Evolutionary conservation across 805 yeast genomes (phyloP).

Genomic region (Torulaspora delbrueckii): DNA sequence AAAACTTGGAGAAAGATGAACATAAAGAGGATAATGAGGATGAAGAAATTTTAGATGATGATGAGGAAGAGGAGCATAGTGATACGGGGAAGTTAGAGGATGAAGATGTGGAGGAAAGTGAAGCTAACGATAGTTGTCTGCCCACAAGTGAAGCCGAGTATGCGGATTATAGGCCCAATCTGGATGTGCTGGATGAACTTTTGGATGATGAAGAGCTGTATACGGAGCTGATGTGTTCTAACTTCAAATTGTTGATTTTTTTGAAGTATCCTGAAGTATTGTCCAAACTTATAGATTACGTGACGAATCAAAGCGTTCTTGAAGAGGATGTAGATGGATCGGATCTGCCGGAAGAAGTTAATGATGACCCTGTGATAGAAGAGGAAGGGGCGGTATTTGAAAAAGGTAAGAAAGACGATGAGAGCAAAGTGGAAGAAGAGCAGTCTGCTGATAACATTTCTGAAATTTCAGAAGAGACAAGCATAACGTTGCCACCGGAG

Average conservation of each 20-base stretch:
- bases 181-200: constrained; percentile 48
- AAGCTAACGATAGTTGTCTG: constrained; percentile 23
- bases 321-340: constrained; percentile 23
- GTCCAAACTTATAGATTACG: constrained; percentile 59
- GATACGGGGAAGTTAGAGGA: constrained; percentile 31
- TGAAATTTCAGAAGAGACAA: constrained; percentile 33
- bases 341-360: constrained; percentile 10
- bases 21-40: constrained; percentile 28
- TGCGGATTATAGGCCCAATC: constrained; percentile 39
- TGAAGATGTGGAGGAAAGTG: constrained; percentile 25
- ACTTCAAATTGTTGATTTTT: constrained; percentile 70
- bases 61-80: constrained; percentile 8
- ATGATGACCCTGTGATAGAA: constrained; percentile 15
- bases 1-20: constrained; percentile 25
- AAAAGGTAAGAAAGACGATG: constrained; percentile 8
- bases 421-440: constrained; percentile 17
- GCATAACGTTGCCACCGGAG: constrained; percentile 31
- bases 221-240: constrained; percentile 67
- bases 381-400: constrained; percentile 11
- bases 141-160: constrained; percentile 35
- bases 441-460: constrained; percentile 24
- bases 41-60: constrained; percentile 35
- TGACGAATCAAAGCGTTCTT: constrained; percentile 43
- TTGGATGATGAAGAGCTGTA: constrained; percentile 71
- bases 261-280: constrained; percentile 74